A percentile compares a stretch with the other conserved stretches of the same genome.
phyloP scores from a whole-genome alignment of 305 asterid genomes.

The Ilex paraguariensis region DNA sequence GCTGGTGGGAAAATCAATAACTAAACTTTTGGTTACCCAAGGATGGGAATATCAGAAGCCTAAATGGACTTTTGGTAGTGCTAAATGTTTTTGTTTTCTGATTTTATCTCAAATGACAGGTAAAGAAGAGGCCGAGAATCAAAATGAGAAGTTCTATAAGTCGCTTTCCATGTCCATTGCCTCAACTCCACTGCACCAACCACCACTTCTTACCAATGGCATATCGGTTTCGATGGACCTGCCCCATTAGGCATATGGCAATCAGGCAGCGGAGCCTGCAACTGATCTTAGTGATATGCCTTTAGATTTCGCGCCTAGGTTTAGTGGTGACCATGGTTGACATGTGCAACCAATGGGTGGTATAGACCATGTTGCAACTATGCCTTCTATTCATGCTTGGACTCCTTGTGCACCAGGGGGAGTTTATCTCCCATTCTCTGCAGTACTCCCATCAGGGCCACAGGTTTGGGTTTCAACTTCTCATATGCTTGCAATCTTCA shows the following conservation, averaged over 20 bases:
- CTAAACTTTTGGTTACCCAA: too few species aligned
- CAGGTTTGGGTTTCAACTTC: conserved; percentile 45
- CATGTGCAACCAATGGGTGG: conserved; percentile 46
- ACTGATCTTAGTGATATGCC: conserved; percentile 60
- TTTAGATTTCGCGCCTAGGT: conserved; percentile 59
- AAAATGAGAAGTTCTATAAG: conserved; percentile 43
- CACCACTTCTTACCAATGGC: conserved; percentile 30
- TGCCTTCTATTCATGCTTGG: conserved; percentile 67
- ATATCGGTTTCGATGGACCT: conserved; percentile 50
- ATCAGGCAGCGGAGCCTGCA: conserved; percentile 37
- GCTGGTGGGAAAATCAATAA: too few species aligned
- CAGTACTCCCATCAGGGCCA: conserved; percentile 45
- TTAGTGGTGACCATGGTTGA: conserved; percentile 40
- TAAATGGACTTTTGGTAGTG: neutral
- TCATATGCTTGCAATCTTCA: conserved; percentile 12
- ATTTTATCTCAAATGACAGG: conserved; percentile 45
- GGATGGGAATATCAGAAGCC: neutral
- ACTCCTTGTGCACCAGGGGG: conserved; percentile 52
- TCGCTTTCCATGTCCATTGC: conserved; percentile 34
- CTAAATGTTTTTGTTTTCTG: conserved; percentile 6
- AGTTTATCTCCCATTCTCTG: conserved; percentile 51
- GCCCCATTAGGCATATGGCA: conserved; percentile 33
- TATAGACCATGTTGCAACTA: conserved; percentile 43
- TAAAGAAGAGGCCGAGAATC: conserved; percentile 46
- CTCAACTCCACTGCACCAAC: conserved; percentile 46